Conservation (phyloP, 1,139 yeast species). For the Taiozyma sp. region DNA sequence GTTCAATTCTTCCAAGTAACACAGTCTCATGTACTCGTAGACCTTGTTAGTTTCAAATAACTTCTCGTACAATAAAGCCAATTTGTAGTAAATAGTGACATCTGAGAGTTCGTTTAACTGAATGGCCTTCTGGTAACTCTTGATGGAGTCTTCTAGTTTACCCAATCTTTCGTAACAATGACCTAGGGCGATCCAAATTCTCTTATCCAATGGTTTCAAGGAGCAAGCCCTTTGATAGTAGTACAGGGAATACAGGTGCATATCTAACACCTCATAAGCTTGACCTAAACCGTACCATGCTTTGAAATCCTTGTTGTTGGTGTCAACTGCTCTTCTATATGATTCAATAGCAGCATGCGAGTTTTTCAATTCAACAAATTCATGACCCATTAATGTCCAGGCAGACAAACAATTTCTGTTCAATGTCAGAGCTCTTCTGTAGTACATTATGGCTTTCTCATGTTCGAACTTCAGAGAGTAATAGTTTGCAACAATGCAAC, state of each 20-base stretch:
- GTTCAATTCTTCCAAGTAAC: conserved; percentile 62
- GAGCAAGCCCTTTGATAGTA: conserved; percentile 91
- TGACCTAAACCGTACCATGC: conserved; percentile 99
- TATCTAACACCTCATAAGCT: conserved; percentile 94
- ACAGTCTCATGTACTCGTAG: conserved; percentile 62
- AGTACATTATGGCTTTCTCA: conserved; percentile 91
- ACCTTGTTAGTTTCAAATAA: conserved; percentile 50
- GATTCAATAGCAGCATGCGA: conserved; percentile 98
- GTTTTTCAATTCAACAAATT: conserved; percentile 91
- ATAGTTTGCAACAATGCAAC: conserved; percentile 91
- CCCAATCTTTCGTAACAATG: conserved; percentile 82
- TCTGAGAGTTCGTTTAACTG: conserved; percentile 35
- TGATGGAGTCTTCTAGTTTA: conserved; percentile 37
- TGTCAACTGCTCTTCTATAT: conserved; percentile 86
- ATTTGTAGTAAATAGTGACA: conserved; percentile 52
- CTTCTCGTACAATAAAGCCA: conserved; percentile 67
- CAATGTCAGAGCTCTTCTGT: conserved; percentile 80
- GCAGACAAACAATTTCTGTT: conserved; percentile 84
- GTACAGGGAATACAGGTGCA: conserved; percentile 89
- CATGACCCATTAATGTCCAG: conserved; percentile 99
- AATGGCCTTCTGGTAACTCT: conserved; percentile 47
- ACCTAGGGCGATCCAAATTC: conserved; percentile 98
- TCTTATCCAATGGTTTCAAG: conserved; percentile 80
- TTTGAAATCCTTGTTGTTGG: conserved; percentile 83
- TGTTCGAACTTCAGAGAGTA: conserved; percentile 91